phyloP scores from a whole-genome alignment of 768 basidiomycete genomes.

The Vishniacozyma victoriae region DNA sequence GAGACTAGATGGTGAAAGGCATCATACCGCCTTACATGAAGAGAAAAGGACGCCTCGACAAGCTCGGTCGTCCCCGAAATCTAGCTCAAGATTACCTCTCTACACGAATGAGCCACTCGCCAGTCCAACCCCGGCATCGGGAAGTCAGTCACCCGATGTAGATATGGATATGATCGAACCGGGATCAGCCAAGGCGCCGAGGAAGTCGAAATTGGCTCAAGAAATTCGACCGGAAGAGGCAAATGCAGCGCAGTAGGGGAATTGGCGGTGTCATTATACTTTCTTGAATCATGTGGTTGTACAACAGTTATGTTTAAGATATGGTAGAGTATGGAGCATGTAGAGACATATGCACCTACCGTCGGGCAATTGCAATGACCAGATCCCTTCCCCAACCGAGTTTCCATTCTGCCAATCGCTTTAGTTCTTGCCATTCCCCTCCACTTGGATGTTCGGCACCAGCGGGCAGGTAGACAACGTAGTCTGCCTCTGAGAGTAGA shows the following conservation, averaged over 20 bases:
- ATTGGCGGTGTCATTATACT: not conserved
- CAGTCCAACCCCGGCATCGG: no score
- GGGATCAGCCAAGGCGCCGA: constrained; percentile 17
- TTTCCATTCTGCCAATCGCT: constrained; percentile 71
- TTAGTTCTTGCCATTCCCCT: constrained; percentile 76
- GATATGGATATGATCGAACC: no score
- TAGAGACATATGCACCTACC: constrained; percentile 2
- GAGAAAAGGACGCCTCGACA: no score
- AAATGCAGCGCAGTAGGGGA: no score
- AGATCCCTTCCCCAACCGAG: constrained; percentile 80
- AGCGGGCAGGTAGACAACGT: constrained; percentile 59
- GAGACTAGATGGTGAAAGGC: no score
- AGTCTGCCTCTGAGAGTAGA: constrained; percentile 82
- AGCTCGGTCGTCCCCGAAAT: no score
- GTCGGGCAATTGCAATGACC: constrained; percentile 72
- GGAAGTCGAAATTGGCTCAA: constrained; percentile 35
- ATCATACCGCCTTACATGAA: no score
- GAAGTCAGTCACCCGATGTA: no score
- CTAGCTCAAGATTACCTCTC: no score
- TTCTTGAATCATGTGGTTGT: not conserved
- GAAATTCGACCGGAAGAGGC: constrained; percentile 27
- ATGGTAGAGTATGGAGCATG: not conserved
- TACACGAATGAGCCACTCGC: no score
- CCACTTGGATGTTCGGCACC: constrained; percentile 35
- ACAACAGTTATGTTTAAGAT: not conserved